These are phyloP conservation scores for Lathyrus tuberosus DNA, from an alignment of 306 rosid genomes.

Conservation along the genomic window DNA sequence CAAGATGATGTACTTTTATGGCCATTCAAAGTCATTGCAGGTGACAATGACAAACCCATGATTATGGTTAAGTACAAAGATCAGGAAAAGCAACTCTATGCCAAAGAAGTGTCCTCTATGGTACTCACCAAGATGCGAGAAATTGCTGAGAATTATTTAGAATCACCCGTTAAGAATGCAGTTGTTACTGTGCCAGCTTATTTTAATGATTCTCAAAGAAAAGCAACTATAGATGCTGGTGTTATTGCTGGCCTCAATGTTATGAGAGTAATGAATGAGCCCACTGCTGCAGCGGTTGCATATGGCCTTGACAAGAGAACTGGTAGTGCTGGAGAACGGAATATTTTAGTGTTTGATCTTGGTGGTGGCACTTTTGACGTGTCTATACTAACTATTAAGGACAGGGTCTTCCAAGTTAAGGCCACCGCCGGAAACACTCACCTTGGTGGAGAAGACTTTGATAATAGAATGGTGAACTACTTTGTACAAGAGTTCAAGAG, in stretches of 20 bases:
- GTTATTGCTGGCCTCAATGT: constrained; percentile 7
- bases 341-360: constrained; percentile 2
- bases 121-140: neutral
- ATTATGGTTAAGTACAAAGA: neutral
- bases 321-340: neutral
- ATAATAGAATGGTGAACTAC: neutral
- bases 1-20: neutral
- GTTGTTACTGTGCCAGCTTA: constrained; percentile 5
- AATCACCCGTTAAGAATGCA: neutral
- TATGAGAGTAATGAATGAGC: neutral
- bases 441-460: constrained; percentile 4
- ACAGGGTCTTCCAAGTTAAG: neutral
- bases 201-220: neutral
- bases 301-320: constrained; percentile 1
- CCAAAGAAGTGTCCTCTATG: neutral
- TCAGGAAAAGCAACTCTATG: neutral
- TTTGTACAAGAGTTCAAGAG: constrained; percentile 2
- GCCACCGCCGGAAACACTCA: neutral
- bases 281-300: constrained; percentile 1
- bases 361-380: constrained; percentile 3
- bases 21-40: neutral
- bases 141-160: neutral
- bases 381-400: neutral
- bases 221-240: neutral
- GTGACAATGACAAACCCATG: neutral